phyloP scores from a whole-genome alignment of 768 basidiomycete genomes.

The Sporobolomyces pararoseus region DNA sequence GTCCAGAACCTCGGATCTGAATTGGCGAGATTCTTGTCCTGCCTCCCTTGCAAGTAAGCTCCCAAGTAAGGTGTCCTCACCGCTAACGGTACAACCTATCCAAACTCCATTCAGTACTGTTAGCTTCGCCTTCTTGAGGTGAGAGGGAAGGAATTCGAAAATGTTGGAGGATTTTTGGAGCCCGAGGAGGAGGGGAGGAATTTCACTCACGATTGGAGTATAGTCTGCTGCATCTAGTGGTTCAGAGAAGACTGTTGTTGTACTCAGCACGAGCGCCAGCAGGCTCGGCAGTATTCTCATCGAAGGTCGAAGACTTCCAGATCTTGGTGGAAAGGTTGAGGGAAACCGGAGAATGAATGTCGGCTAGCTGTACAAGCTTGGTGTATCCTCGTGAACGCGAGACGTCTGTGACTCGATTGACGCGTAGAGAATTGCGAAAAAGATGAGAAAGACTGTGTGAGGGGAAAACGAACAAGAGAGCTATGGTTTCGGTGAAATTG shows the following conservation, averaged over 20 bases:
- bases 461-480: no score
- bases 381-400: no score
- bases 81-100: conserved; percentile 33
- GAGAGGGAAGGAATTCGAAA: not conserved
- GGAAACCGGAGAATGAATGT: no score
- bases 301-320: no score
- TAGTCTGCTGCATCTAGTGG: conserved; percentile 22
- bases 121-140: no score
- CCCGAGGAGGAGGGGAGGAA: not conserved
- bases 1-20: conserved; percentile 36
- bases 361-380: no score
- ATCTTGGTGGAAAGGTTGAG: no score
- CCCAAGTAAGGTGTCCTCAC: conserved; percentile 34
- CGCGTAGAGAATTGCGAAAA: no score
- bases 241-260: not conserved
- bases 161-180: not conserved
- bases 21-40: conserved; percentile 24
- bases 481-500: no score
- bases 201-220: conserved; percentile 34
- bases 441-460: no score
- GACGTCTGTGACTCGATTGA: no score
- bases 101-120: not conserved
- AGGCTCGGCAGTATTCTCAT: not conserved
- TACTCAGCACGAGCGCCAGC: not conserved
- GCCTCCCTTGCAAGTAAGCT: conserved; percentile 22